These are phyloP conservation scores for Taiozyma sp. DNA, from an alignment of 1,139 yeast genomes.

Conservation along the genomic window DNA sequence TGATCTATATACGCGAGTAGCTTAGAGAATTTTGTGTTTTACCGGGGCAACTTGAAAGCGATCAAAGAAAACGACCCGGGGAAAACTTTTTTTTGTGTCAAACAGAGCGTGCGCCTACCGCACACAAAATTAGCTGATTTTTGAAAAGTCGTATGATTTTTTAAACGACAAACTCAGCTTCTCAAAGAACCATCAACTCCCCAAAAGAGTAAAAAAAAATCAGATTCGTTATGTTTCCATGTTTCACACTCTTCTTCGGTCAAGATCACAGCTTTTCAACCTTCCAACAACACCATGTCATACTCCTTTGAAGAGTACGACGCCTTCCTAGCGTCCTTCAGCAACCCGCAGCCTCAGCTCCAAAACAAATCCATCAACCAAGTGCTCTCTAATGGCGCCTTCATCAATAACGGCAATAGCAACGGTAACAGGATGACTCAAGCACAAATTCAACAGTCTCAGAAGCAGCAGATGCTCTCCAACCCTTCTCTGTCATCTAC, in stretches of 20 bases:
- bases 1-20: too few relatives aligned
- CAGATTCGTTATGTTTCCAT: not conserved
- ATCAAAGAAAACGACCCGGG: too few relatives aligned
- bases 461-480: slow-evolving; percentile 5
- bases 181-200: not conserved
- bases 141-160: slow-evolving; percentile 14
- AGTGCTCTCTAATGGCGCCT: not conserved
- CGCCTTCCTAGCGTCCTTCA: slow-evolving; percentile 24
- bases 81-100: too few relatives aligned
- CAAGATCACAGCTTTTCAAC: not conserved
- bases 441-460: not conserved
- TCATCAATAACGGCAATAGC: not conserved
- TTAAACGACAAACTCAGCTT: not conserved
- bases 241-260: not conserved
- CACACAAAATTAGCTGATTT: slow-evolving; percentile 1
- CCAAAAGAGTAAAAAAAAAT: not conserved
- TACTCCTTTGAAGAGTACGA: slow-evolving; percentile 27
- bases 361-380: not conserved
- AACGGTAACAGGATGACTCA: not conserved
- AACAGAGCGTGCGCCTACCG: too few relatives aligned
- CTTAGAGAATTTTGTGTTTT: too few relatives aligned
- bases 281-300: slow-evolving; percentile 9
- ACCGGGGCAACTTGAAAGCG: too few relatives aligned
- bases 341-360: slow-evolving; percentile 2
- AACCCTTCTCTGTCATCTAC: slow-evolving; percentile 18